Evolutionary conservation across 768 basidiomycete species (phyloP), one percentile per base, ranked within the genome.

Genomic region (Neoboletus subvelutipes): DNA sequence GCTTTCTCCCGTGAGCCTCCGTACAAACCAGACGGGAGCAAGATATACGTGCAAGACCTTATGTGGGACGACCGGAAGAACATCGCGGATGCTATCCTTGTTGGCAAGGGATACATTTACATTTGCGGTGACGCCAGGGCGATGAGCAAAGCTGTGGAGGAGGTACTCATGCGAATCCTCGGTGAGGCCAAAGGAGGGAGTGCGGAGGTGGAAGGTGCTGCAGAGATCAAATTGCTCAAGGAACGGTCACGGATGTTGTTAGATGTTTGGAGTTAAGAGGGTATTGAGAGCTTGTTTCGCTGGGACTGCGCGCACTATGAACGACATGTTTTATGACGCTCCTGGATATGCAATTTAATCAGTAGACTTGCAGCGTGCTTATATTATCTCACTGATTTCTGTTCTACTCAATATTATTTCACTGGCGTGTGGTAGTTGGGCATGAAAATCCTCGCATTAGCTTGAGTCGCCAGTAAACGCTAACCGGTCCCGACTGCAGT

Each of bases 1-100:
- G 93, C 97, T 5, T 93, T 98, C 79, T 98, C 95, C 41, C 89
- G 94, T 50, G 88, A 95, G 64, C 77, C 79, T 55, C 85, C 84
- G n/a, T 91, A 83, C 78, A 92, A 89, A 73, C 83, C 90, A 6
- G 93, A 94, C 62, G 90, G 94, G 26, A 79, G 89, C 79, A 99
- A 98, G 80, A 92, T 96, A 67, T 99, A 99, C 75, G 97, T 99
- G n/a, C 97, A 99, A 76, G 94, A 99, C 74, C 78, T 98, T 56
- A 76, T 99, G 12, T 94, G 90, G 90, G 85, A 98, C 49, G 85
- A 93, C 69, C 80, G 86, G 54, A 86, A 86, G 71, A 81, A 85
- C 55, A 81, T 99, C 52, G 91, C 90, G 11, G 87, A 95, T 54
- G 87, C 90, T 18, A 92, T 99, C 64, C 79, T 97, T 60, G 90